phyloP scores from a whole-genome alignment of 495 filamentous ascomycete species.

The Talaromyces nanjingensis region DNA sequence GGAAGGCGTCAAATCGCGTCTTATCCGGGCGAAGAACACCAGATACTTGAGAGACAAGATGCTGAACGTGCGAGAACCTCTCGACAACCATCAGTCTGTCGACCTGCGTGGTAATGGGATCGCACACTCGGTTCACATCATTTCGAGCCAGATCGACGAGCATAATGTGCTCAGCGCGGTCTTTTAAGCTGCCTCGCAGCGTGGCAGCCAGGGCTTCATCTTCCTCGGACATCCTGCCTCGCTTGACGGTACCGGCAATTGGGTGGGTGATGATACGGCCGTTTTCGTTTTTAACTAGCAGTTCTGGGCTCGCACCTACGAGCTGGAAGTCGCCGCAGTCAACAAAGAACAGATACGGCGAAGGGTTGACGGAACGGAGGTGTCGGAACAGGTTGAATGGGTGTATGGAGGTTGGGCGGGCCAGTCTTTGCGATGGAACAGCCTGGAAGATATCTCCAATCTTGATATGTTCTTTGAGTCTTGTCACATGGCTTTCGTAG shows the following conservation, averaged over 20 bases:
- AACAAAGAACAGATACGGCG: constrained; percentile 94
- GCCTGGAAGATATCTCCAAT: constrained; percentile 95
- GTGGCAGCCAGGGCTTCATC: constrained; percentile 73
- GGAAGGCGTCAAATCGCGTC: constrained; percentile 92
- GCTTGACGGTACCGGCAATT: constrained; percentile 89
- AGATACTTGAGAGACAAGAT: constrained; percentile 90
- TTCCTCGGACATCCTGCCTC: constrained; percentile 71
- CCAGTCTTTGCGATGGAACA: constrained; percentile 88
- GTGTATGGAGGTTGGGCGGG: constrained; percentile 80
- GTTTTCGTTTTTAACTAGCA: constrained; percentile 82
- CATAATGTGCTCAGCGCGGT: constrained; percentile 98
- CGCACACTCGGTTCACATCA: constrained; percentile 93
- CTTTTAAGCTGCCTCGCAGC: constrained; percentile 75
- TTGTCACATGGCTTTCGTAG: constrained; percentile 78
- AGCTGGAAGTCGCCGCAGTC: constrained; percentile 88
- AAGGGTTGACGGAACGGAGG: constrained; percentile 90
- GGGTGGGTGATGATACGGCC: constrained; percentile 93
- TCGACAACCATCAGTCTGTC: constrained; percentile 95
- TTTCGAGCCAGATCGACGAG: constrained; percentile 93
- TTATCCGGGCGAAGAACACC: constrained; percentile 77
- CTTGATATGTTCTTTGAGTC: constrained; percentile 78
- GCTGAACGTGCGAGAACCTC: constrained; percentile 93
- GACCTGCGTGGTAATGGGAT: constrained; percentile 79
- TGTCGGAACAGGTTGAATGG: constrained; percentile 98
- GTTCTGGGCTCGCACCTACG: constrained; percentile 87